Base-by-base conservation (phyloP, 192 early-diverging fungal species). In the Helicostylum pulchrum region DNA sequence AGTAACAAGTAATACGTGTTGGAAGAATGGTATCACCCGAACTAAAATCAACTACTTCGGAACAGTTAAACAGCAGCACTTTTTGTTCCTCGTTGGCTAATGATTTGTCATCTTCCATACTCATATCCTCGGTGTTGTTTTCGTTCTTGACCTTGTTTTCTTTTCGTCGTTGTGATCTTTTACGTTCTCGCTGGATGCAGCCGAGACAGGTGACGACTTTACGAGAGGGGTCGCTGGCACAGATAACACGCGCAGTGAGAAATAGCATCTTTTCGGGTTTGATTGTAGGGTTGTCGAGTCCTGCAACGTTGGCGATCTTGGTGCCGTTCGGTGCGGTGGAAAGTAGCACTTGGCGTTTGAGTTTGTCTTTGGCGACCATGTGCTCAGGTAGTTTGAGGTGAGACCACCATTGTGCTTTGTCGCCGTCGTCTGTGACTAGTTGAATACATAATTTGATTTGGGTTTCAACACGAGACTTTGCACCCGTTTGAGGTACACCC, bases 1-100 rank as follows among this genome's bases (percentile, higher is more conserved):
- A 97, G 67, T 98, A 98, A 80, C 96, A 98, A 10, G 96, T 97
- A 59, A 98, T 94, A 43, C 96, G 84, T n/a, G 93, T 92, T 21
- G 96, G 94, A 32, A 98, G 78, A 56, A 93, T 86, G 0, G 88
- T 86, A 69, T 96, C 94, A 50, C 96, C 96, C 53, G 87, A 87
- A 74, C 81, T 86, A 59, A 98, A 95, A 68, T 96, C 92, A 19
- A 95, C 84, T 51, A 93, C 76, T 36, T 90, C 88, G 58, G 78
- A 83, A 77, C 91, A 92, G 73, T 96, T 97, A 69, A 97, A 97
- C 10, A 96, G 84, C 1, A 97, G 71, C 19, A 95, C 89, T 47
- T 90, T 90, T 65, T 85, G 81, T 55, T 88, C 83, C 67, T 94
- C 94, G 30, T 87, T 59, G 12, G 80, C 83, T 48, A 93, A 80